Base-by-base conservation (phyloP, 2,329 filamentous ascomycete species). In the Bipolaris bicolor region DNA sequence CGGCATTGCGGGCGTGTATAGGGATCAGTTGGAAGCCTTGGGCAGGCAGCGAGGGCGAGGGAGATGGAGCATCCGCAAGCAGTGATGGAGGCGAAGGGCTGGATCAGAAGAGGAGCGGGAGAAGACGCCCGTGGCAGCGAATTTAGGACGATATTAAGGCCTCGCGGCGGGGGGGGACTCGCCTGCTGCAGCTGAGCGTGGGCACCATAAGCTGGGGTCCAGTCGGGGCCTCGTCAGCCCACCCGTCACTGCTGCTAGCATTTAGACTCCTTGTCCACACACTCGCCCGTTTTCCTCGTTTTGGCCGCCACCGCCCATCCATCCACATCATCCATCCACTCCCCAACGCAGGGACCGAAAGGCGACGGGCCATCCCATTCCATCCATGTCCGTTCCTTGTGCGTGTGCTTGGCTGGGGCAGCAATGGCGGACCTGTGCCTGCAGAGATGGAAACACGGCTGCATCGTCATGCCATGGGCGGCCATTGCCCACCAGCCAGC, bases 61-160 rank as follows among this genome's bases (percentile, higher is more conserved):
- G 66, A 54, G 70, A 75, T 75, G 71, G 66, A 62, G 66, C 73
- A 76, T 76, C 59, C 64, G 69, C 62, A 47, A 56, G 54, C 45
- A 50, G 57, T 43, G 61, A 63, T 57, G 62, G 52, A 51, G 47
- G 61, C 40, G 57, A 40, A 45, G 52, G 41, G 29, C 22, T 44
- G 41, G 15, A 1, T 22, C 5, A 9, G 41, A 16, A 9, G 57
- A 49, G 58, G 57, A 59, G 49, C 57, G 56, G 55, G 39, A 56
- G 40, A 37, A 10, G 31, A 37, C 34, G 55, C 45, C 57, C 52
- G 52, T 54, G 45, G 52, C 46, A 41, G 47, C 24, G 58, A 60
- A 64, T 69, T 63, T 63, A 52, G 50, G 37, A 53, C 59, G 61
- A 66, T 62, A 62, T 62, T 62, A 64, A 58, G 44, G 31, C 39